These are phyloP conservation scores for Clathrospora elynae DNA, from an alignment of 2,329 filamentous ascomycete genomes.

Conservation along the genomic window DNA sequence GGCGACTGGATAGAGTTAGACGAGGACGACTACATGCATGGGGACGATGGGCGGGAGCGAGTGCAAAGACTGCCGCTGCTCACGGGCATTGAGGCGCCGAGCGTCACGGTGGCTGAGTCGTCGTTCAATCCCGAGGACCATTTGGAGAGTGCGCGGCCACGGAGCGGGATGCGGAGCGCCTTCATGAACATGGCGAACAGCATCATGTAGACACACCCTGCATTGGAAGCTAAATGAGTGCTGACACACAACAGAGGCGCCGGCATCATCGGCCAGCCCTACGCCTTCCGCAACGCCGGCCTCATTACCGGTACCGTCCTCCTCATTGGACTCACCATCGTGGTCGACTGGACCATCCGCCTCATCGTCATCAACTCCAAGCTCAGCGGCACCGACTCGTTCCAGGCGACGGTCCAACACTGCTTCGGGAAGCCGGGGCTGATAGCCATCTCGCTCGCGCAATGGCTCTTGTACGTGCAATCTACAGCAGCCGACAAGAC, in stretches of 20 bases:
- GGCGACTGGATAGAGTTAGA: conserved; percentile 58
- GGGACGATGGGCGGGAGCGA: conserved; percentile 45
- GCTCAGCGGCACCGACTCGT: conserved; percentile 88
- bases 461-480: conserved; percentile 79
- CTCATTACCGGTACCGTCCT: conserved; percentile 79
- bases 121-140: conserved; percentile 62
- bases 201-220: conserved; percentile 66
- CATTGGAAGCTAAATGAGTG: neutral
- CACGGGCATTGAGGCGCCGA: conserved; percentile 82
- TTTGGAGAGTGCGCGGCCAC: conserved; percentile 70
- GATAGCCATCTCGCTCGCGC: conserved; percentile 86
- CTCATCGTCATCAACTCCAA: conserved; percentile 98
- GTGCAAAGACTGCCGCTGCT: conserved; percentile 70
- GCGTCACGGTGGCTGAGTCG: conserved; percentile 69
- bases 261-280: conserved; percentile 80
- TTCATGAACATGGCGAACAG: conserved; percentile 99
- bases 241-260: conserved; percentile 56
- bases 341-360: conserved; percentile 96
- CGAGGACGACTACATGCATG: conserved; percentile 65
- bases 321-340: conserved; percentile 76
- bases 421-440: conserved; percentile 90
- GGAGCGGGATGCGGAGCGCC: conserved; percentile 81
- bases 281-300: conserved; percentile 92
- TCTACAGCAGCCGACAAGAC: neutral
- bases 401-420: conserved; percentile 93